A percentile compares a stretch with the other conserved stretches of the same genome.
Evolutionary conservation across 805 yeast species (phyloP).

Genomic region (Hyphopichia homilentoma): DNA sequence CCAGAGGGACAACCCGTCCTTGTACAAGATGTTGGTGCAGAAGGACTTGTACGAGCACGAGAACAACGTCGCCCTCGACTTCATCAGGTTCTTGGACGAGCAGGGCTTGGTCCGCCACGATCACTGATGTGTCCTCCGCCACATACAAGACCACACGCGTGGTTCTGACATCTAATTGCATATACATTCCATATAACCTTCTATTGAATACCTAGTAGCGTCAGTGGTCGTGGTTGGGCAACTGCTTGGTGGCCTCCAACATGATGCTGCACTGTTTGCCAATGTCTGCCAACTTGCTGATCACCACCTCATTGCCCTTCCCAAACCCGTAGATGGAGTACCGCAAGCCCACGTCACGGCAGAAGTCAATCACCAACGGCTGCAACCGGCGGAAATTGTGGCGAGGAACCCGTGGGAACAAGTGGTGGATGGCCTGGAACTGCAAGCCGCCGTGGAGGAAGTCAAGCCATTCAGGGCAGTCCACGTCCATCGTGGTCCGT

Average conservation of each 20-base stretch:
- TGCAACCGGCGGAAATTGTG: conserved; percentile 81
- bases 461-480: conserved; percentile 90
- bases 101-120: conserved; percentile 26
- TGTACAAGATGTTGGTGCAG: conserved; percentile 29
- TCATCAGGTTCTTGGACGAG: conserved; percentile 29
- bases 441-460: conserved; percentile 90
- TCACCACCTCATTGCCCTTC: conserved; percentile 70
- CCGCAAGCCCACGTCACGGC: conserved; percentile 69
- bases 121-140: too few species aligned
- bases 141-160: too few species aligned
- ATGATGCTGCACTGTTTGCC: conserved; percentile 77
- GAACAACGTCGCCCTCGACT: conserved; percentile 30
- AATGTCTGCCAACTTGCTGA: conserved; percentile 65
- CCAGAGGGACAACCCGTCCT: conserved; percentile 9
- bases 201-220: too few species aligned
- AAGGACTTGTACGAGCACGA: conserved; percentile 34
- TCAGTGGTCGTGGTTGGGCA: conserved; percentile 48
- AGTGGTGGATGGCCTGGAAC: conserved; percentile 86
- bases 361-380: conserved; percentile 66
- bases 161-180: too few species aligned
- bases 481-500: conserved; percentile 93
- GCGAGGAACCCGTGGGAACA: conserved; percentile 85
- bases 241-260: conserved; percentile 65
- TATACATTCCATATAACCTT: too few species aligned
- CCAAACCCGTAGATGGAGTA: conserved; percentile 84